These are phyloP conservation scores for Eremothecium sinecaudum DNA, from an alignment of 1,139 yeast species.

Conservation along the genomic window DNA sequence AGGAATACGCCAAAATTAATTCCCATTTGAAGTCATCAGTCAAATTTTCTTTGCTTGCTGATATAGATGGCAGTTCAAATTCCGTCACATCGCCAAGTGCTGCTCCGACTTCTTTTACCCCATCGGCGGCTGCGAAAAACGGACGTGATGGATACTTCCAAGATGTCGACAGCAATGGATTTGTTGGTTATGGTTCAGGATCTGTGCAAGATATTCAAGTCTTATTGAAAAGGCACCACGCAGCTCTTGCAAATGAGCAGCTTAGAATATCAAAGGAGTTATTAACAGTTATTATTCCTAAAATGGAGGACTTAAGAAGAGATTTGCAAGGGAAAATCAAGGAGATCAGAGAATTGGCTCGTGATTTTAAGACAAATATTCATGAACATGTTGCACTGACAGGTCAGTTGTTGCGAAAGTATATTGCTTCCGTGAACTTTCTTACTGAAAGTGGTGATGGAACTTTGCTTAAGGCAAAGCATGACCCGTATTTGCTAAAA, in stretches of 20 bases:
- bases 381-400: conserved; percentile 29
- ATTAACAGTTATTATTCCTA: conserved; percentile 50
- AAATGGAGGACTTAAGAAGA: conserved; percentile 58
- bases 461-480: conserved; percentile 29
- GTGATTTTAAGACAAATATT: conserved; percentile 31
- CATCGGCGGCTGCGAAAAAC: conserved; percentile 8
- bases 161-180: conserved; percentile 27
- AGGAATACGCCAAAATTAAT: conserved; percentile 58
- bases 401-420: conserved; percentile 41
- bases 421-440: conserved; percentile 34
- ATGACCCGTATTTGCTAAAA: conserved; percentile 61
- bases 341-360: conserved; percentile 35
- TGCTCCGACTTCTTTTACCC: conserved; percentile 18
- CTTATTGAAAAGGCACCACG: conserved; percentile 39
- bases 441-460: conserved; percentile 18
- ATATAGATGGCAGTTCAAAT: conserved; percentile 28
- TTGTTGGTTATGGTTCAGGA: conserved; percentile 42
- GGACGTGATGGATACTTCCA: conserved; percentile 1
- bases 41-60: conserved; percentile 44
- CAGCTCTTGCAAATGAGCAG: conserved; percentile 37
- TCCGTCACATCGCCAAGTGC: conserved; percentile 27
- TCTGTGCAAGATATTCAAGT: conserved; percentile 44
- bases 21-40: conserved; percentile 53
- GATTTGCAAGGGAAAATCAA: conserved; percentile 57
- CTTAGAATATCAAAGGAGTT: conserved; percentile 48